Conservation (phyloP, 257 asterid species). For the Solanum rostratum region DNA sequence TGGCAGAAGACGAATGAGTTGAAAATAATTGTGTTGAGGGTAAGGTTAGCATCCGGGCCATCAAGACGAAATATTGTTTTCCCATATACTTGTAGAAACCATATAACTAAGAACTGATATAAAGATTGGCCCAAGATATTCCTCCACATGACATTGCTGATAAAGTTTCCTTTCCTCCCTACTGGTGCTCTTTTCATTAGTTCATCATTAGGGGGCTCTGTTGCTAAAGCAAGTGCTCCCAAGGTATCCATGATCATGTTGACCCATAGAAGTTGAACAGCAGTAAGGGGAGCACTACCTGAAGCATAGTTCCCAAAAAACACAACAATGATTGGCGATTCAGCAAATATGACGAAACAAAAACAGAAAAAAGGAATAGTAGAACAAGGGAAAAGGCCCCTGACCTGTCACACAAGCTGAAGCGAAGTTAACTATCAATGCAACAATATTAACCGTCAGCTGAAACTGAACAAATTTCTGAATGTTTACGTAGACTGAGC, state of each 20-base stretch:
- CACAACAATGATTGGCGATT: not conserved
- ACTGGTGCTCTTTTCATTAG: slow-evolving; percentile 8
- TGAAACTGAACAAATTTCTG: slow-evolving; percentile 35
- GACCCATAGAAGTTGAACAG: slow-evolving; percentile 21
- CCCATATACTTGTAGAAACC: slow-evolving; percentile 3
- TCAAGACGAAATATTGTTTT: not conserved
- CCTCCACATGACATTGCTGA: slow-evolving; percentile 10
- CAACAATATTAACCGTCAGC: slow-evolving; percentile 32
- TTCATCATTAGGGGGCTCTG: slow-evolving; percentile 11
- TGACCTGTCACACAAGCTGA: slow-evolving; percentile 20
- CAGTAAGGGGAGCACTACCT: slow-evolving; percentile 13
- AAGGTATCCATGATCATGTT: slow-evolving; percentile 17
- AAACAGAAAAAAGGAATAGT: not conserved
- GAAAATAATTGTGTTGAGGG: slow-evolving; percentile 8
- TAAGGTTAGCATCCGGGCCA: slow-evolving; percentile 3
- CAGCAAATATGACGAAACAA: not conserved
- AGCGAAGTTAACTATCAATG: slow-evolving; percentile 22
- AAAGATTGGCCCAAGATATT: slow-evolving; percentile 11
- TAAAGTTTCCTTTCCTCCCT: slow-evolving; percentile 10
- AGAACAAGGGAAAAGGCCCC: not conserved
- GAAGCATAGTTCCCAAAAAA: not conserved
- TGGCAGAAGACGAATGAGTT: slow-evolving; percentile 4
- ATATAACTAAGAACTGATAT: slow-evolving; percentile 3
- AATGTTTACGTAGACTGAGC: slow-evolving; percentile 27
- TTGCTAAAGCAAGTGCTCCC: slow-evolving; percentile 11